A percentile compares a stretch with the other conserved stretches of the same genome.
Conservation (phyloP, 164 flowering plant genomes). For the Warburgia ugandensis region DNA sequence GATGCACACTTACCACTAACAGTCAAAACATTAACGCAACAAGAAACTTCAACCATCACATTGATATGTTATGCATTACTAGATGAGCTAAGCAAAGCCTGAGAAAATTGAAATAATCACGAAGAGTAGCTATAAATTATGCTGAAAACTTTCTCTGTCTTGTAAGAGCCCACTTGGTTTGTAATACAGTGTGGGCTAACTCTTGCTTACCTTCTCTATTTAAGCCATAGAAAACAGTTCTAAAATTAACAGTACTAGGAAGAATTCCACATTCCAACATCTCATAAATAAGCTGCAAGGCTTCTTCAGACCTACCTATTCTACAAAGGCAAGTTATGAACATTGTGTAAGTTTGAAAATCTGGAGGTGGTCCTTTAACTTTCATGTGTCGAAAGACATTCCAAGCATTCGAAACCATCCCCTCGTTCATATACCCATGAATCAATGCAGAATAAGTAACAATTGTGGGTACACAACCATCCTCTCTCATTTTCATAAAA, state of each 20-base stretch:
- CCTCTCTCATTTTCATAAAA: constrained; percentile 42
- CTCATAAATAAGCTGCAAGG: constrained; percentile 55
- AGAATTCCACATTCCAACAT: constrained; percentile 57
- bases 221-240: constrained; percentile 56
- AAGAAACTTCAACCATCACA: too few species aligned
- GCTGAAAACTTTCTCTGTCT: constrained; percentile 37
- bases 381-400: constrained; percentile 42
- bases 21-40: too few species aligned
- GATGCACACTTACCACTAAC: too few species aligned
- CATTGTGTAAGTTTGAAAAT: constrained; percentile 70
- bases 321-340: constrained; percentile 62
- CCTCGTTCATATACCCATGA: constrained; percentile 55
- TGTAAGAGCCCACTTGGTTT: constrained; percentile 38
- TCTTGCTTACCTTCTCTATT: constrained; percentile 81
- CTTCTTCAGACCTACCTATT: constrained; percentile 67
- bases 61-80: too few species aligned
- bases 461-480: constrained; percentile 58
- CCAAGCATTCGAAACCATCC: constrained; percentile 59
- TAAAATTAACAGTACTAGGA: constrained; percentile 66
- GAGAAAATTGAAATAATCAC: too few species aligned
- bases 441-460: constrained; percentile 70
- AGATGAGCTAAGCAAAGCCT: too few species aligned
- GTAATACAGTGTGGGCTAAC: constrained; percentile 49
- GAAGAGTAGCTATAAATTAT: too few species aligned
- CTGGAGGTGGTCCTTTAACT: constrained; percentile 68